Conservation (phyloP, 169 alveolate genomes). For the Eimeria acervulina region DNA sequence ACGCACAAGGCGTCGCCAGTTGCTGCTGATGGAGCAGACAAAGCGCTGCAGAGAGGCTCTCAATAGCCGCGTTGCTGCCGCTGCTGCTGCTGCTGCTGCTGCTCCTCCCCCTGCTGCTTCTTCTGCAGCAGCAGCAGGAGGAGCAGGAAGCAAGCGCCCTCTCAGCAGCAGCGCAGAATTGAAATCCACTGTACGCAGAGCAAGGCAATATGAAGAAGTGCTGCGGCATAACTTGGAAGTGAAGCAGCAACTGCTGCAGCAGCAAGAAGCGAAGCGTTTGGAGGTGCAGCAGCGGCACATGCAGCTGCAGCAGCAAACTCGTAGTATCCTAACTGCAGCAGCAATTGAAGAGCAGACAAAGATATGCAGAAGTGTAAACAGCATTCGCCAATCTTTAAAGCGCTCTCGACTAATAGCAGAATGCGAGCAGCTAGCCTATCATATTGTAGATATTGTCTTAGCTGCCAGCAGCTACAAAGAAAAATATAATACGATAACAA, state of each 20-base stretch:
- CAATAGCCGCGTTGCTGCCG: neutral
- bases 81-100: slow-evolving; percentile 55
- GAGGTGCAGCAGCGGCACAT: neutral
- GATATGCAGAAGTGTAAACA: neutral
- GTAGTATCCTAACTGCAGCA: neutral
- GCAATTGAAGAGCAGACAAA: slow-evolving; percentile 25
- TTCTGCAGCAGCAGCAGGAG: neutral
- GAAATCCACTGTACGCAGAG: neutral
- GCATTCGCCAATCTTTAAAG: neutral
- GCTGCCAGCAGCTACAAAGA: neutral
- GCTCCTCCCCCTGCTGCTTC: slow-evolving; percentile 20
- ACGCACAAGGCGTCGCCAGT: slow-evolving; percentile 52
- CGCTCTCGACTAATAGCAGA: slow-evolving; percentile 68
- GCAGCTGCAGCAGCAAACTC: neutral
- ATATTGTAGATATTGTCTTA: neutral
- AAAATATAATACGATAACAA: neutral
- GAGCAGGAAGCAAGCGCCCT: neutral
- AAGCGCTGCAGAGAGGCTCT: slow-evolving; percentile 21
- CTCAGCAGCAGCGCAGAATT: neutral
- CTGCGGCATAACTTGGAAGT: neutral
- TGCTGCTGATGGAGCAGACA: slow-evolving; percentile 72
- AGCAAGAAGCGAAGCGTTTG: neutral
- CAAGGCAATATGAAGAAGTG: slow-evolving; percentile 4
- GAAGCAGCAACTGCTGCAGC: neutral
- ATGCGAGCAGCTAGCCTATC: neutral